phyloP scores from a whole-genome alignment of 1,139 yeast species.

The Candida glucosophila region DNA sequence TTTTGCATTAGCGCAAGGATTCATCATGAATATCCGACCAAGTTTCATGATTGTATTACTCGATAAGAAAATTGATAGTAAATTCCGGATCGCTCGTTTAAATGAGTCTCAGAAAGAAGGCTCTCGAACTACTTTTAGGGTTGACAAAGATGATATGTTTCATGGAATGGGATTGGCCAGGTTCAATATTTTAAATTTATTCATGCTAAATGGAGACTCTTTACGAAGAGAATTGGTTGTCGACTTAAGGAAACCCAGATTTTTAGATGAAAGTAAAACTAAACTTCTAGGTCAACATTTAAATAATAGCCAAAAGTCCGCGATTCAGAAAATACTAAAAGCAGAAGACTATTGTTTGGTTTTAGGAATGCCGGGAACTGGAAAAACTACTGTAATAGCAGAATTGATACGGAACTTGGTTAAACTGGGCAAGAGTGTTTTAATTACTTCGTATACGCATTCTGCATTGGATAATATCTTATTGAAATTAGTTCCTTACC shows the following conservation, averaged over 20 bases:
- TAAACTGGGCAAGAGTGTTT: conserved; percentile 51
- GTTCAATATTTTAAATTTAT: conserved; percentile 62
- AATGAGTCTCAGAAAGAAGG: too few species aligned
- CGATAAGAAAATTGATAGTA: conserved; percentile 43
- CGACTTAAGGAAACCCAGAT: conserved; percentile 36
- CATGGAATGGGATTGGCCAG: conserved; percentile 73
- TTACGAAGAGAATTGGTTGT: conserved; percentile 53
- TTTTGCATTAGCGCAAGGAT: conserved; percentile 63
- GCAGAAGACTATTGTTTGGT: conserved; percentile 73
- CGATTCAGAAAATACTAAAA: conserved; percentile 55
- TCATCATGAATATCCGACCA: conserved; percentile 35
- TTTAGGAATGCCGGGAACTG: conserved; percentile 98
- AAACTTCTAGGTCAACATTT: conserved; percentile 2
- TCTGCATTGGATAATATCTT: conserved; percentile 93
- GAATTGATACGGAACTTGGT: conserved; percentile 59
- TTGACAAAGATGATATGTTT: conserved; percentile 75
- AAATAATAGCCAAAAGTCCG: conserved; percentile 63
- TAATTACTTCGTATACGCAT: conserved; percentile 84
- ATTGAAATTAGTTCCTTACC: conserved; percentile 48
- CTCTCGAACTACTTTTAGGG: conserved; percentile 39
- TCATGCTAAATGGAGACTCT: conserved; percentile 46
- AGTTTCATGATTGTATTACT: conserved; percentile 34
- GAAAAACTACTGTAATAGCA: conserved; percentile 89
- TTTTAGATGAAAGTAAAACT: conserved; percentile 1
- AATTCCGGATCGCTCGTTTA: too few species aligned